Evolutionary conservation across 345 rosid species (phyloP).

Genomic region (Excoecaria cochinchinensis): DNA sequence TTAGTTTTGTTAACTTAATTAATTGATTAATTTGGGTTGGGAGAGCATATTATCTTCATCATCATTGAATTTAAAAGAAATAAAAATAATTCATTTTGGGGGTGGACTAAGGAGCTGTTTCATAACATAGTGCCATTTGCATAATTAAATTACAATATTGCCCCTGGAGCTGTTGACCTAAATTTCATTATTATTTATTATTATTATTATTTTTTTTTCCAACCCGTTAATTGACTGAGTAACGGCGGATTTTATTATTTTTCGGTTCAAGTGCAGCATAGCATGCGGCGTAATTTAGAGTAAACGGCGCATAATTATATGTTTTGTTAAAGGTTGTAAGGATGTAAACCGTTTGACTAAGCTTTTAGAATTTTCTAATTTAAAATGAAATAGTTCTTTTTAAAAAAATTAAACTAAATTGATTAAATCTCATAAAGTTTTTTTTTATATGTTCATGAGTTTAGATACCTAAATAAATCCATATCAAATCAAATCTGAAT

Average conservation of each 20-base stretch:
- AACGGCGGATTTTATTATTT: neutral
- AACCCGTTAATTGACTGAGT: conserved; percentile 2
- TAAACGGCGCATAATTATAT: neutral
- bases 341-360: neutral
- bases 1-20: neutral
- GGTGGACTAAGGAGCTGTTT: neutral
- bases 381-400: too few relatives aligned
- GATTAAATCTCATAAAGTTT: too few relatives aligned
- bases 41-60: neutral
- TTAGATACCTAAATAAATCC: too few relatives aligned
- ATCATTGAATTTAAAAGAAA: neutral
- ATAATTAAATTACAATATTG: conserved; percentile 4
- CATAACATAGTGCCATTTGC: too few relatives aligned
- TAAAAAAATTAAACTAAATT: too few relatives aligned
- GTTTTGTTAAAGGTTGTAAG: neutral
- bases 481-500: too few relatives aligned
- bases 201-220: too few relatives aligned
- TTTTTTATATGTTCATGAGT: too few relatives aligned
- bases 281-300: conserved; percentile 1
- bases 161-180: conserved; percentile 19
- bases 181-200: neutral
- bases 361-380: neutral
- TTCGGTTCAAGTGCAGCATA: neutral
- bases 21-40: neutral
- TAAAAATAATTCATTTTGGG: too few relatives aligned